Base-by-base conservation (phyloP, 768 basidiomycete species). In the Lentinula sp. region DNA sequence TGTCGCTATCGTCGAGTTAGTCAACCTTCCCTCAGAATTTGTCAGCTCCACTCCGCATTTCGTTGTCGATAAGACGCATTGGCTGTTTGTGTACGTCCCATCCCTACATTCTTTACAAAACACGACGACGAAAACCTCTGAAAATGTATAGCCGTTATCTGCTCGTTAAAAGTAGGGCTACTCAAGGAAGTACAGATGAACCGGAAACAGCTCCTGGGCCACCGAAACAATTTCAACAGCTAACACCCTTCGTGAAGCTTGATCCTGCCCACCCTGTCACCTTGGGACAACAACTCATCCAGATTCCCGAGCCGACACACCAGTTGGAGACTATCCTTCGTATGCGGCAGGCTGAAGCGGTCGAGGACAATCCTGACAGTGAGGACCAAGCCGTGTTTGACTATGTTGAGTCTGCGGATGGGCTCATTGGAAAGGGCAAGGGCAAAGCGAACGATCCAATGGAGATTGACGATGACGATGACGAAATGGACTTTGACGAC, bases 1-100 rank as follows among this genome's bases (percentile, higher is more conserved):
- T 49, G 77, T 82, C 16, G 85, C 86, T 2, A 68, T 91, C 8
- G 81, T 84, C 0, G 87, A 91, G 72, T 77, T 87, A 15, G 84
- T 88, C 66, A 90, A 90, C 65, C 72, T 79, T 8, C 84, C 85
- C 0, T 16, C 62, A 0, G 66, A 82, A 56, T 91, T 86, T 61
- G 81, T 84, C n/a, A 81, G 75, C 64, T 65, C 65, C 0, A 74
- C 74, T 45, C 80, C 81, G 0, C 81, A 81, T 67, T 83, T 84
- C 61, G 87, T 89, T 3, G 79, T 89, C 42, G 70, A 80, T 18
- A 74, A 88, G 59, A 85, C 86, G 1, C 78, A 84, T 45, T 90
- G 88, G 87, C 86, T 89, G 57, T 77, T 87, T 68, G 87, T 86
- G 86, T 85, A 64, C 48, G 82, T 67, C 28, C 36, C 28, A 16